Conservation (phyloP, 345 rosid genomes). For the Brassica nigra region DNA sequence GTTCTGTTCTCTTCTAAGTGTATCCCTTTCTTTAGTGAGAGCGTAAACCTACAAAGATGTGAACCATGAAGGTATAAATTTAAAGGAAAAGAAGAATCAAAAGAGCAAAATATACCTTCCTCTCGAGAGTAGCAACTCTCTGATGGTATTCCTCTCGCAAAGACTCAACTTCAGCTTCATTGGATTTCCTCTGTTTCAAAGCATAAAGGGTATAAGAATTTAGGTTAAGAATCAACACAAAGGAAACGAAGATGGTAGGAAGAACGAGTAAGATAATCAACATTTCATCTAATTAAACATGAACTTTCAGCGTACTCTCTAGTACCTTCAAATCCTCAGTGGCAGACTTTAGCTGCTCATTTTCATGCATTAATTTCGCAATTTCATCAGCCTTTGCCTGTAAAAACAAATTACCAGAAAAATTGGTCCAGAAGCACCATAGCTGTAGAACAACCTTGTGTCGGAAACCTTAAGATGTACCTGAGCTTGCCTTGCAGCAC, state of each 20-base stretch:
- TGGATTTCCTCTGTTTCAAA: conserved; percentile 77
- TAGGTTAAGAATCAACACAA: conserved; percentile 14
- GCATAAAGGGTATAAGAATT: conserved; percentile 34
- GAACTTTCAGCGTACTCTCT: conserved; percentile 23
- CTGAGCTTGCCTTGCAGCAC: conserved; percentile 99
- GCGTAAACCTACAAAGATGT: conserved; percentile 73
- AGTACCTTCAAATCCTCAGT: conserved; percentile 89
- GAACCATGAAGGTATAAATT: conserved; percentile 17
- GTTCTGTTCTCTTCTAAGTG: conserved; percentile 94
- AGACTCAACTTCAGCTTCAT: conserved; percentile 91
- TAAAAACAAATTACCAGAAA: conserved; percentile 26
- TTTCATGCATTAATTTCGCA: conserved; percentile 90
- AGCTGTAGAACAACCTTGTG: conserved; percentile 18
- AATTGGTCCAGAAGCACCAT: conserved; percentile 25
- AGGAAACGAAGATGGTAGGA: conserved; percentile 4
- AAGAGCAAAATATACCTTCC: conserved; percentile 62
- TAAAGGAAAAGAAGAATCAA: conserved; percentile 7
- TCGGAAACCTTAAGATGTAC: conserved; percentile 48
- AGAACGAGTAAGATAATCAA: conserved; percentile 8
- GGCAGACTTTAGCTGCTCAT: conserved; percentile 80
- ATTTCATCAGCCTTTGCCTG: conserved; percentile 99
- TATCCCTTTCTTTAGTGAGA: conserved; percentile 95
- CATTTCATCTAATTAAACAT: conserved; percentile 21
- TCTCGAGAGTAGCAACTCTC: conserved; percentile 91
- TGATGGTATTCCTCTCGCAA: conserved; percentile 98